These are phyloP conservation scores for Raphanus hybrid DNA, from an alignment of 441 rosid genomes.

Conservation along the genomic window DNA sequence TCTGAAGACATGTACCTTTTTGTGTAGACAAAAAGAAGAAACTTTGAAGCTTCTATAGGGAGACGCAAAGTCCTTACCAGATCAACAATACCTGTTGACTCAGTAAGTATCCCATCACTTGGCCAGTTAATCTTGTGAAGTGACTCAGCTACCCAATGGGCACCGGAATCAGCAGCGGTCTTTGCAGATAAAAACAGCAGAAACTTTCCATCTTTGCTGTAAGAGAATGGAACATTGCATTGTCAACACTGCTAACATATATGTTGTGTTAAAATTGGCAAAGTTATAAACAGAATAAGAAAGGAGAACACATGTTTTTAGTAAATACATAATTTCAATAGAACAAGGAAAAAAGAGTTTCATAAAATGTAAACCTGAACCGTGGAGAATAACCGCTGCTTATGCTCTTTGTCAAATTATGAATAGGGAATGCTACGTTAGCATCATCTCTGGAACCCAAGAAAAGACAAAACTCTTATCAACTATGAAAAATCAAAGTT, in stretches of 20 bases:
- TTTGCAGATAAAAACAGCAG: slow-evolving; percentile 79
- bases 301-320: too few relatives aligned
- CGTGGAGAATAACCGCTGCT: too few relatives aligned
- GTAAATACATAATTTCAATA: background rate
- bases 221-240: slow-evolving; percentile 15
- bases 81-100: slow-evolving; percentile 56
- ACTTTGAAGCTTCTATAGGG: background rate
- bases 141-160: slow-evolving; percentile 74
- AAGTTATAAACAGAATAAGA: background rate
- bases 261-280: background rate
- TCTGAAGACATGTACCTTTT: too few relatives aligned
- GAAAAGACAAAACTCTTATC: too few relatives aligned
- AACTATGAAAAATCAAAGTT: background rate
- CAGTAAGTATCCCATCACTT: slow-evolving; percentile 51
- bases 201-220: slow-evolving; percentile 85
- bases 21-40: too few relatives aligned
- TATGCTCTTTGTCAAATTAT: too few relatives aligned
- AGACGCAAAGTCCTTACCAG: slow-evolving; percentile 52
- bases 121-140: slow-evolving; percentile 88
- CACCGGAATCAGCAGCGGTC: slow-evolving; percentile 80
- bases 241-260: background rate
- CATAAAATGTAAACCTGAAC: slow-evolving; percentile 50
- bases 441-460: too few relatives aligned
- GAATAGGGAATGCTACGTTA: too few relatives aligned
- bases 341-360: slow-evolving; percentile 1